Evolutionary conservation across 331 rosid species (phyloP), one percentile per base, ranked within the genome.

Genomic region (Malus hybrid): DNA sequence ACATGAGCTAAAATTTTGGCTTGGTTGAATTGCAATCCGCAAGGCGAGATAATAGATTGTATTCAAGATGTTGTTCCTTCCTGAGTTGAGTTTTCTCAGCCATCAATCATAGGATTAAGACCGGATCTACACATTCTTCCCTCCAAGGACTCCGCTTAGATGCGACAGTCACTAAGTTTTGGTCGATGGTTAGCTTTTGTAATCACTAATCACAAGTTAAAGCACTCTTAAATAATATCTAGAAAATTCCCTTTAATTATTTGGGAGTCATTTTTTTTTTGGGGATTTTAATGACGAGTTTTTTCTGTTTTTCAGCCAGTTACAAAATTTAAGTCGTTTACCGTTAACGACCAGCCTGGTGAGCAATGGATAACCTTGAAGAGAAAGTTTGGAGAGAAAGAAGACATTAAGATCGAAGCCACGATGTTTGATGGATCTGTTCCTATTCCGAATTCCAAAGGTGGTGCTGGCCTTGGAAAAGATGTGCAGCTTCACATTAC

Each of bases 351-450:
- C 8, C 89, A 87, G 54, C 85, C 90, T 15, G 95, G 95, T 10
- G 91, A 94, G 79, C 88, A 88, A 67, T 94, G 97, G 96, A 84
- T 94, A 81, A 79, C 80, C 50, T 71, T 94, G 87, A 80, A 75
- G 70, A 85, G 90, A 76, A 83, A 85, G 78, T 84, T 73, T 73
- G 89, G 80, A 11, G 83, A 77, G 10, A 70, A 78, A 7, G 98
- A 94, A 85, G 84, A 87, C 36, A 85, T 94, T 27, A 87, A 87
- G 83, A 79, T 91, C 50, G 97, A 94, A 86, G 96, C 59, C 71
- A 88, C 96, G 79, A 83, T 89, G 94, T 87, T 90, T 32, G 93
- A 88, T 80, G 97, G 85, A 67, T 78, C 85, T 60, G 82, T 71
- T 78, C 88, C 90, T 63, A 75, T 80, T 76, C 76, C 89, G 7